Conservation (phyloP, 441 rosid genomes). For the Cnidoscolus chayamansa region DNA sequence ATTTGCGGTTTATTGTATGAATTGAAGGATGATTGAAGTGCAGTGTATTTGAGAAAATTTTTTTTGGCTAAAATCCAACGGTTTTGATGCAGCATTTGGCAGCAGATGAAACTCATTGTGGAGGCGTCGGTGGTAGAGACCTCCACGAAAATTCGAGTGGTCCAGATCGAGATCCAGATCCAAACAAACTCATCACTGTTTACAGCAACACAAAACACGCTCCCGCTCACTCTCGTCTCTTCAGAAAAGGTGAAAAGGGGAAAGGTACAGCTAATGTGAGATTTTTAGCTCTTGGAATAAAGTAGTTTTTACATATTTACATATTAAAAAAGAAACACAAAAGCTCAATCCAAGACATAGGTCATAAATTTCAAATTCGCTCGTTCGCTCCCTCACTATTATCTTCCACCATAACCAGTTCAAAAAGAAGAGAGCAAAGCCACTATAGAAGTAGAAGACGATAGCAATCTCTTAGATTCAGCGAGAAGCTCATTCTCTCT, state of each 20-base stretch:
- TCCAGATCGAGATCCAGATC: slow-evolving; percentile 64
- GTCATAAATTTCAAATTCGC: slow-evolving; percentile 26
- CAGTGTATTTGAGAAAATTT: slow-evolving; percentile 9
- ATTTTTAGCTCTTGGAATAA: neutral
- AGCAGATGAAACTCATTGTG: slow-evolving; percentile 37
- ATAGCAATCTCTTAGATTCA: slow-evolving; percentile 49
- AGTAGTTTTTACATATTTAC: neutral
- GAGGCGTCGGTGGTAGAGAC: slow-evolving; percentile 27
- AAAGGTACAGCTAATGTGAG: slow-evolving; percentile 44
- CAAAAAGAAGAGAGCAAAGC: slow-evolving; percentile 40
- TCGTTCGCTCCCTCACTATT: slow-evolving; percentile 19
- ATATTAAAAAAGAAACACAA: slow-evolving; percentile 11
- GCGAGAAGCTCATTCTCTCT: slow-evolving; percentile 86
- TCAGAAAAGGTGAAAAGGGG: slow-evolving; percentile 53
- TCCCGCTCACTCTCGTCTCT: slow-evolving; percentile 42
- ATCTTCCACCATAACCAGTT: slow-evolving; percentile 37
- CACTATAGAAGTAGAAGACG: slow-evolving; percentile 38
- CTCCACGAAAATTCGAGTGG: slow-evolving; percentile 52
- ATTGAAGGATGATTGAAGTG: neutral
- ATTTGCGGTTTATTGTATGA: neutral
- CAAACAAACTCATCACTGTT: slow-evolving; percentile 49
- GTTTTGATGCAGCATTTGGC: slow-evolving; percentile 54
- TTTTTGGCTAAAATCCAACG: neutral
- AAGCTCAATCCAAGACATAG: slow-evolving; percentile 17
- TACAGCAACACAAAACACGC: slow-evolving; percentile 30